phyloP scores from a whole-genome alignment of 1,139 yeast genomes.

The Suhomyces atakaporum region DNA sequence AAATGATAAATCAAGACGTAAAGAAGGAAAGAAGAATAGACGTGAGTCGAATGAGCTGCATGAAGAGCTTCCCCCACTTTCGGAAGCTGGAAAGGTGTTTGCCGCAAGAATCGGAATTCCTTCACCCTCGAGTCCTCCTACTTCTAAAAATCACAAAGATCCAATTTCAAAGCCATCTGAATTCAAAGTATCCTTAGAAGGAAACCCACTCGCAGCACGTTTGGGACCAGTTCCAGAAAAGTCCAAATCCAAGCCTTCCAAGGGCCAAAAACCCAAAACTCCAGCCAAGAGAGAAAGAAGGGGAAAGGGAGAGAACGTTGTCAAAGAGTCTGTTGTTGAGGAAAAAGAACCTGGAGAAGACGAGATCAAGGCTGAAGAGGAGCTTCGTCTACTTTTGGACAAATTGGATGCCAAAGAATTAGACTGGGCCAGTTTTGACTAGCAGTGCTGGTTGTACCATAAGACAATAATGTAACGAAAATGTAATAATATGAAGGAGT shows the following conservation, averaged over 20 bases:
- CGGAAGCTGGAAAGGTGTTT: slow-evolving; percentile 29
- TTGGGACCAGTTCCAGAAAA: slow-evolving; percentile 1
- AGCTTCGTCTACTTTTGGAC: slow-evolving; percentile 18
- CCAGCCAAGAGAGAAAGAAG: not conserved
- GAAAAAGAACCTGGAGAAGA: slow-evolving; percentile 14
- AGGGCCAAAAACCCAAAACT: slow-evolving; percentile 12
- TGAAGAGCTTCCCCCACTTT: slow-evolving; percentile 25
- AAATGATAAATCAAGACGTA: not conserved
- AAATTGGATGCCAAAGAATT: slow-evolving; percentile 18
- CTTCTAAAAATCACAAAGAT: no score
- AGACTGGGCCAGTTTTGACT: slow-evolving; percentile 21
- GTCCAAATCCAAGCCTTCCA: not conserved
- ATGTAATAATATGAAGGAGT: no score
- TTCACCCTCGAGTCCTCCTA: no score
- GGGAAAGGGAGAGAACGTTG: not conserved
- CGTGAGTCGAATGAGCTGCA: slow-evolving; percentile 6
- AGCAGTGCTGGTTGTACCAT: not conserved
- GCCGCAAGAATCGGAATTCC: slow-evolving; percentile 29
- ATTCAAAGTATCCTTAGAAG: not conserved
- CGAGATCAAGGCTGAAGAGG: slow-evolving; percentile 18
- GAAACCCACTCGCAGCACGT: not conserved
- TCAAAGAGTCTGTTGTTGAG: slow-evolving; percentile 15
- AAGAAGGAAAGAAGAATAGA: slow-evolving; percentile 1
- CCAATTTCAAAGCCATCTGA: no score
- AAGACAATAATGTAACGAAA: slow-evolving; percentile 1